Conservation (phyloP, 75 land plant species). For the Cupressus sempervirens region DNA sequence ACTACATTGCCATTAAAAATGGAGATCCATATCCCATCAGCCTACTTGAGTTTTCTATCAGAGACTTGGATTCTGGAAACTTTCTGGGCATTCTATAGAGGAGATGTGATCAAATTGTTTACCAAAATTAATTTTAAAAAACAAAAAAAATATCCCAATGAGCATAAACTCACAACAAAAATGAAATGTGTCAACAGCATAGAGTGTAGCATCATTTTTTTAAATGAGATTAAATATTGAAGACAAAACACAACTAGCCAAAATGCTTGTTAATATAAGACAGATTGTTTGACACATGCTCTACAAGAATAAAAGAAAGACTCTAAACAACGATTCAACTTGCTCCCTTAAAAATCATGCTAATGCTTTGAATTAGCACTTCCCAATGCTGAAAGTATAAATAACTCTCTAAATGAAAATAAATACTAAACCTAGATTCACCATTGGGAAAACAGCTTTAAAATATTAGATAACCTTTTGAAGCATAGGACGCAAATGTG, state of each 20-base stretch:
- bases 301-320: neutral
- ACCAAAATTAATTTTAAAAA: neutral
- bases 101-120: neutral
- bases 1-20: neutral
- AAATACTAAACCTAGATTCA: neutral
- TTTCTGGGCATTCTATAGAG: neutral
- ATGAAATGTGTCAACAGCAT: neutral
- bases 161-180: neutral
- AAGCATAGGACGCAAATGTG: neutral
- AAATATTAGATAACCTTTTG: neutral
- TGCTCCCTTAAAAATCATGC: neutral
- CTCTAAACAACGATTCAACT: neutral
- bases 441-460: neutral
- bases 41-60: neutral
- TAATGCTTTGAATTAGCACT: neutral
- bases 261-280: neutral
- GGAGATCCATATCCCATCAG: neutral
- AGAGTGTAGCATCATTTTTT: neutral
- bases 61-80: neutral
- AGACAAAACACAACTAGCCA: neutral
- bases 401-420: neutral
- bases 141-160: neutral
- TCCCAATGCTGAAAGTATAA: neutral
- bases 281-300: neutral
- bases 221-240: neutral